Percentiles rank a stretch among this genome's conserved stretches.
phyloP scores from a whole-genome alignment of 2,329 filamentous ascomycete species.

The Sporothrix inflata region DNA sequence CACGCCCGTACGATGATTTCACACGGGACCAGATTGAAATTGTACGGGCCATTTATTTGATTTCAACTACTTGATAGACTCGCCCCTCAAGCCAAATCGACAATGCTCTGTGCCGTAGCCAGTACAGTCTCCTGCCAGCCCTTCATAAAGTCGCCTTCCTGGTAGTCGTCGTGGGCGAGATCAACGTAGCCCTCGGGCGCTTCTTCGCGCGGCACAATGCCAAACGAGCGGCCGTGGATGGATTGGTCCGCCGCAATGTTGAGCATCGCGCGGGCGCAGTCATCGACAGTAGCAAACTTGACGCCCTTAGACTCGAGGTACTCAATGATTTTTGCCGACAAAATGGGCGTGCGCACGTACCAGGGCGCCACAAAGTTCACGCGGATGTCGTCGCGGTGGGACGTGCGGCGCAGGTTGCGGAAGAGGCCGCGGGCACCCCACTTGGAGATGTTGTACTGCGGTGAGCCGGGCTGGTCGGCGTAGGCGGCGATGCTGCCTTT shows the following conservation, averaged over 20 bases:
- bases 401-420: constrained; percentile 44
- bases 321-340: constrained; percentile 18
- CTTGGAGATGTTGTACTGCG: constrained; percentile 50
- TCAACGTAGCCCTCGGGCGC: constrained; percentile 25
- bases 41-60: too few species aligned
- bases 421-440: constrained; percentile 50
- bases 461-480: constrained; percentile 49
- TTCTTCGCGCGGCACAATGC: constrained; percentile 27
- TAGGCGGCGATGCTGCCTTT: constrained; percentile 53
- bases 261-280: constrained; percentile 26
- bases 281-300: constrained; percentile 29
- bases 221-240: constrained; percentile 27
- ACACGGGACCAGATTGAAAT: too few species aligned
- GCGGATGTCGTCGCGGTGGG: constrained; percentile 48
- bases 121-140: constrained; percentile 23
- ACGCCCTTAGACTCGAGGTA: constrained; percentile 25
- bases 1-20: too few species aligned
- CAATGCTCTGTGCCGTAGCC: constrained; percentile 23
- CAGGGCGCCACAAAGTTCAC: constrained; percentile 53
- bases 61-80: too few species aligned
- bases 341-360: constrained; percentile 36
- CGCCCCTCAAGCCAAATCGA: constrained; percentile 16
- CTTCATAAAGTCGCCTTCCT: constrained; percentile 27
- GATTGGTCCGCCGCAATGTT: constrained; percentile 9
- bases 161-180: constrained; percentile 28